phyloP scores from a whole-genome alignment of 139 green algal genomes.

The Picochlorum sp. region DNA sequence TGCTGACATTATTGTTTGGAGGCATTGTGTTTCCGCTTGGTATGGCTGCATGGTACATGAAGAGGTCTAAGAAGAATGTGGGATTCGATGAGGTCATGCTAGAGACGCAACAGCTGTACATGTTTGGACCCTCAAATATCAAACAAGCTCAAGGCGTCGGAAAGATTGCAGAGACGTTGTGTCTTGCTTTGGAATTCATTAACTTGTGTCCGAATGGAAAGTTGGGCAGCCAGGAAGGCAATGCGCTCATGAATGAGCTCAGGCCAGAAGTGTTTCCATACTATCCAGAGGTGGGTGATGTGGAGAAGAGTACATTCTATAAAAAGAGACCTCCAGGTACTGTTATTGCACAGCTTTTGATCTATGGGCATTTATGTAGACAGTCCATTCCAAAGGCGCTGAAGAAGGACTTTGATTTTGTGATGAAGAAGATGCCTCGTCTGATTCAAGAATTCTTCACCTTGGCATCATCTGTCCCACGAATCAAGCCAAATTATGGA shows the following conservation, averaged over 20 bases:
- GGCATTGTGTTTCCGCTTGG: conserved; percentile 73
- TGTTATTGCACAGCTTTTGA: conserved; percentile 70
- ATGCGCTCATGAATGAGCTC: conserved; percentile 52
- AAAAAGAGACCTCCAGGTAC: neutral
- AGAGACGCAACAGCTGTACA: conserved; percentile 66
- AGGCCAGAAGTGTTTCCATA: conserved; percentile 40
- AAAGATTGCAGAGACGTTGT: conserved; percentile 74
- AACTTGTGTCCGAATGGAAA: conserved; percentile 17
- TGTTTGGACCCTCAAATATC: conserved; percentile 53
- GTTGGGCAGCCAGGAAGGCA: conserved; percentile 20
- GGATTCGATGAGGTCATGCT: conserved; percentile 62
- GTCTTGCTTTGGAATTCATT: conserved; percentile 83
- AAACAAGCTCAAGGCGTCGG: conserved; percentile 73
- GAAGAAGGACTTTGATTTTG: conserved; percentile 50
- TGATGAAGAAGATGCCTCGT: conserved; percentile 56
- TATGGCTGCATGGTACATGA: conserved; percentile 64
- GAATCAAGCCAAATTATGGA: conserved; percentile 39
- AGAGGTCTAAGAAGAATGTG: conserved; percentile 53
- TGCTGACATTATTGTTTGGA: conserved; percentile 63
- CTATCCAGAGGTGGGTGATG: conserved; percentile 64
- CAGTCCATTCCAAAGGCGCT: conserved; percentile 46
- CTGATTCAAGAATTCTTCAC: conserved; percentile 81
- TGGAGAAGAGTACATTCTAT: conserved; percentile 53
- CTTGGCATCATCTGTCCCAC: conserved; percentile 49
- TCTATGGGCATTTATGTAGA: conserved; percentile 69